Evolutionary conservation across 441 rosid genomes (phyloP), one percentile per base, ranked within the genome.

Genomic region (Aquilaria agallochum): DNA sequence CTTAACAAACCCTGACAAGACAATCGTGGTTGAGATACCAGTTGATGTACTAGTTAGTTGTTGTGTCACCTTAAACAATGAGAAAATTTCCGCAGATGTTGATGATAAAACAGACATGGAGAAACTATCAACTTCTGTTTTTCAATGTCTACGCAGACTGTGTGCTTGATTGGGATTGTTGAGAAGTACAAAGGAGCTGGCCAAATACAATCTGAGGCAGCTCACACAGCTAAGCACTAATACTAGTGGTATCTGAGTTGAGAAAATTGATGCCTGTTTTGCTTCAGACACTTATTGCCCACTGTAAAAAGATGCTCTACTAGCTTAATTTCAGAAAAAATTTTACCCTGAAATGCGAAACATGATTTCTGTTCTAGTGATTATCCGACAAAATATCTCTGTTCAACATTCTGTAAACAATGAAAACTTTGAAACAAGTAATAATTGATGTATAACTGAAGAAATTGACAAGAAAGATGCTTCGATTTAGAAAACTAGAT

Each of bases 171-270:
- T 47, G 97, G 97, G 31, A 85, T 95, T 32, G 87, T 89, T 9
- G 97, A 95, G 75, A 91, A 78, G 78, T 88, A 88, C 82, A 95
- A 95, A 91, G 83, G 96, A 88, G 68, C 68, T 95, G 75, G 76
- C 85, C 10, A 91, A 89, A 76, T 95, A 75, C 78, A 94, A 91
- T 78, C 83, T 91, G 70, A 84, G 95, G 82, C 95, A 89, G 76
- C 89, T 91, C 62, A 87, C 97, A 31, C 90, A 14, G 68, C 90
- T 13, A 72, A 79, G 67, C 53, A 78, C 53, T 58, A 65, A 66
- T 20, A 20, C 27, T 20, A 45, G 55, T 11, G 36, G 14, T 48
- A 1, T 40, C 5, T 36, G 42, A 3, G 45, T 40, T 40, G 9
- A 0, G 45, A 40, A 40, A 40, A 40, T 10, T 40, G 7, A 7